Conservation (phyloP, 2,329 filamentous ascomycete genomes). For the Penicillium sp. region DNA sequence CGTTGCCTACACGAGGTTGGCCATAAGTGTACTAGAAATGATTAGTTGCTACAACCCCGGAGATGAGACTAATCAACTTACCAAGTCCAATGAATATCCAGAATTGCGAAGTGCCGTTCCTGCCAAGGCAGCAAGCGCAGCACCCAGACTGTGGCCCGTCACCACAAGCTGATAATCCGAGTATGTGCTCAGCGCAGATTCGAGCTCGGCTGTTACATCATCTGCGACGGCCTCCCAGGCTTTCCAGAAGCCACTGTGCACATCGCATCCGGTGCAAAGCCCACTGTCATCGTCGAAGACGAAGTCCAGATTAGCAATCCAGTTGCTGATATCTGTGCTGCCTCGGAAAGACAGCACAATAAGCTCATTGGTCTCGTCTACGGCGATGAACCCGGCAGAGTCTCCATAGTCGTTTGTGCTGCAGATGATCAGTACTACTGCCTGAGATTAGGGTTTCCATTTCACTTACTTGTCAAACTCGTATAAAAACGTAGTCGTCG, state of each 20-base stretch:
- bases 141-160: slow-evolving; percentile 55
- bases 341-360: slow-evolving; percentile 41
- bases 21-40: slow-evolving; percentile 43
- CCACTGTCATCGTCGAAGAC: slow-evolving; percentile 28
- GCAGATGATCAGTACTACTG: background rate
- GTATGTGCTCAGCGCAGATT: slow-evolving; percentile 29
- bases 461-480: slow-evolving; percentile 51
- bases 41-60: background rate
- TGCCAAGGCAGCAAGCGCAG: slow-evolving; percentile 51
- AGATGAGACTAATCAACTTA: slow-evolving; percentile 24
- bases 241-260: slow-evolving; percentile 49
- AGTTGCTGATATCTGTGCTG: slow-evolving; percentile 31
- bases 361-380: slow-evolving; percentile 45
- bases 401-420: slow-evolving; percentile 37
- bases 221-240: slow-evolving; percentile 44
- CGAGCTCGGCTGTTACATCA: slow-evolving; percentile 40
- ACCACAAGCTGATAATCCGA: slow-evolving; percentile 46
- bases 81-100: slow-evolving; percentile 45
- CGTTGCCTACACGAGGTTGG: slow-evolving; percentile 44
- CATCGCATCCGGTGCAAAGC: slow-evolving; percentile 48
- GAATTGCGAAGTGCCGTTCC: slow-evolving; percentile 47
- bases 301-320: slow-evolving; percentile 36
- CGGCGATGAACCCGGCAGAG: slow-evolving; percentile 49
- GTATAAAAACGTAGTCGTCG: slow-evolving; percentile 46
- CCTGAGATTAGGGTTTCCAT: background rate